Conservation (phyloP, 2,329 filamentous ascomycete species). For the Beauveria asiatica region DNA sequence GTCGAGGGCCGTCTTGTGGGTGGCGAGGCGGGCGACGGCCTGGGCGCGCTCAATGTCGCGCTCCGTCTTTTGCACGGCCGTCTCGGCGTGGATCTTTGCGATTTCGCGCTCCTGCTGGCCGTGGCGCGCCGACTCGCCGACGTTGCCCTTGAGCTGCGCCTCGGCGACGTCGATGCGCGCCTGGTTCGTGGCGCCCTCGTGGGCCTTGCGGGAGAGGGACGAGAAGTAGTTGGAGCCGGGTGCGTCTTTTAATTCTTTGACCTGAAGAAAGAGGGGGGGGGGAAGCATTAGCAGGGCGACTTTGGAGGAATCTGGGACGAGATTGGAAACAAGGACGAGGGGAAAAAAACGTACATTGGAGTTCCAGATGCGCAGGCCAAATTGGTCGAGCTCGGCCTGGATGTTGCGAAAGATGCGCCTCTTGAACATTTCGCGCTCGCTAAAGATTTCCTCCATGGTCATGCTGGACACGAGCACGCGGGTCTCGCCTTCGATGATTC, state of each 20-base stretch:
- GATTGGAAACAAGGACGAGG: background rate
- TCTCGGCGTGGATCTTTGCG: slow-evolving; percentile 80
- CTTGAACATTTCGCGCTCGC: slow-evolving; percentile 69
- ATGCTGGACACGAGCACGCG: slow-evolving; percentile 75
- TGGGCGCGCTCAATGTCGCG: slow-evolving; percentile 72
- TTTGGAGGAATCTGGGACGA: background rate
- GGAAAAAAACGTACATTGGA: slow-evolving; percentile 42
- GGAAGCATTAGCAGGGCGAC: background rate
- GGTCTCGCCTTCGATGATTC: slow-evolving; percentile 83
- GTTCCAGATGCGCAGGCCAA: slow-evolving; percentile 65
- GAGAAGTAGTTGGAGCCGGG: slow-evolving; percentile 76
- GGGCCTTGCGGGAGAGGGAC: slow-evolving; percentile 72
- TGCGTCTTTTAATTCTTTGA: slow-evolving; percentile 81
- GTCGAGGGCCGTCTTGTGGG: slow-evolving; percentile 62
- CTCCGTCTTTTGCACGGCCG: slow-evolving; percentile 75
- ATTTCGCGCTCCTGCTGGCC: slow-evolving; percentile 79
- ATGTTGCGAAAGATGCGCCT: slow-evolving; percentile 66
- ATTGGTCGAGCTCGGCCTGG: slow-evolving; percentile 70
- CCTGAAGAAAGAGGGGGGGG: background rate
- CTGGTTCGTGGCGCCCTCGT: slow-evolving; percentile 78
- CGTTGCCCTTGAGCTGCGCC: slow-evolving; percentile 57
- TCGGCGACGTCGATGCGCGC: slow-evolving; percentile 60
- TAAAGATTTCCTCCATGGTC: slow-evolving; percentile 91
- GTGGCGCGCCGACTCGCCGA: slow-evolving; percentile 69
- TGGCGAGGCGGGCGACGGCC: slow-evolving; percentile 69